A percentile compares a stretch with the other conserved stretches of the same genome.
Conservation (phyloP, 805 yeast genomes). For the Tetrapisispora namnaoensis region DNA sequence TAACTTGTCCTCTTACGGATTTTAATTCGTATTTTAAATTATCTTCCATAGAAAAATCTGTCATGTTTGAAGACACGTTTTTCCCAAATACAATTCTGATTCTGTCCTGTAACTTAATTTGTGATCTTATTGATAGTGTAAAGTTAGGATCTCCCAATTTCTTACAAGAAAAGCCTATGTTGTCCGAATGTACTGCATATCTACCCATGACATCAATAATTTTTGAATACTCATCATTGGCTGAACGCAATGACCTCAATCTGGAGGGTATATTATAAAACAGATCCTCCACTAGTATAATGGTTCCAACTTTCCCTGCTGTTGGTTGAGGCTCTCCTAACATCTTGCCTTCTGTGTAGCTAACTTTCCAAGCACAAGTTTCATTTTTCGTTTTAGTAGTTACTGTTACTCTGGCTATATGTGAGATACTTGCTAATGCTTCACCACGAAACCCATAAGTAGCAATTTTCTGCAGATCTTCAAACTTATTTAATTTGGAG, state of each 20-base stretch:
- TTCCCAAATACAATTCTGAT: slow-evolving; percentile 68
- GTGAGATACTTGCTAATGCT: slow-evolving; percentile 90
- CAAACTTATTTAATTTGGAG: slow-evolving; percentile 65
- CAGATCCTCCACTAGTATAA: slow-evolving; percentile 73
- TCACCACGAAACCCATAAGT: slow-evolving; percentile 97
- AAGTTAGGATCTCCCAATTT: slow-evolving; percentile 67
- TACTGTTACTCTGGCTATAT: slow-evolving; percentile 73
- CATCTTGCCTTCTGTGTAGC: slow-evolving; percentile 59
- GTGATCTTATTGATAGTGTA: slow-evolving; percentile 49
- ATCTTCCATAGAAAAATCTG: slow-evolving; percentile 35
- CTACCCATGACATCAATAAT: slow-evolving; percentile 76
- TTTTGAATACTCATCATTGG: slow-evolving; percentile 64
- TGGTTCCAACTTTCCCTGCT: slow-evolving; percentile 87
- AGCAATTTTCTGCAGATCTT: slow-evolving; percentile 57
- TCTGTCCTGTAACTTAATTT: slow-evolving; percentile 48
- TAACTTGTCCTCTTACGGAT: slow-evolving; percentile 47
- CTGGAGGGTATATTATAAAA: slow-evolving; percentile 85
- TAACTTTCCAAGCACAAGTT: slow-evolving; percentile 60
- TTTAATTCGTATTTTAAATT: slow-evolving; percentile 41
- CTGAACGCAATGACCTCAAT: slow-evolving; percentile 50
- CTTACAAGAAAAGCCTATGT: slow-evolving; percentile 71
- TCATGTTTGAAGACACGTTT: slow-evolving; percentile 52
- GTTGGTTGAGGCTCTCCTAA: slow-evolving; percentile 51
- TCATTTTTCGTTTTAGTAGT: slow-evolving; percentile 57
- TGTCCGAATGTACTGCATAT: slow-evolving; percentile 65